Evolutionary conservation across 2,329 filamentous ascomycete species (phyloP).

Genomic region (Knufia fluminis): DNA sequence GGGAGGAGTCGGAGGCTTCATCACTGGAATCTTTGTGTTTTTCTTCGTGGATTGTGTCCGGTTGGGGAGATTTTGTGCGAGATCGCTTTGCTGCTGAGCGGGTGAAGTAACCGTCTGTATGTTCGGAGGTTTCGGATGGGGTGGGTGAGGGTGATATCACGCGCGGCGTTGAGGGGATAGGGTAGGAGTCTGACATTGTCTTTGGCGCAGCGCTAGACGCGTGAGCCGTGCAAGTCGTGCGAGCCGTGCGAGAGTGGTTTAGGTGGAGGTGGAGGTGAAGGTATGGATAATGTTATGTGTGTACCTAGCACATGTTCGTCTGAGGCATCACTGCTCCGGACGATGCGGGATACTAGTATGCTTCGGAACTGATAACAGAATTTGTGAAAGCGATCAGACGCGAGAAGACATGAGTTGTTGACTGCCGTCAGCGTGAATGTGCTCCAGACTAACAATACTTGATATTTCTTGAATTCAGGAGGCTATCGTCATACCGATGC

Average conservation of each 20-base stretch:
- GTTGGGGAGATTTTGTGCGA: constrained; percentile 43
- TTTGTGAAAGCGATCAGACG: not conserved
- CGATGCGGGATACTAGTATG: not conserved
- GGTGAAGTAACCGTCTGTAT: constrained; percentile 58
- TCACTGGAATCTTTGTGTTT: constrained; percentile 29
- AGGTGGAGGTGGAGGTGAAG: too few species aligned
- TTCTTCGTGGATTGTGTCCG: constrained; percentile 51
- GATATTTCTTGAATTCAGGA: not conserved
- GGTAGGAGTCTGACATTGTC: constrained; percentile 41
- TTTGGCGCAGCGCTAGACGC: not conserved
- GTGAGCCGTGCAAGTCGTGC: too few species aligned
- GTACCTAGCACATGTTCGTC: not conserved
- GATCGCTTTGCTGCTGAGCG: constrained; percentile 55
- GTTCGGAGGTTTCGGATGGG: constrained; percentile 49
- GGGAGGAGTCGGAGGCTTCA: constrained; percentile 45
- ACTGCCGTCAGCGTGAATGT: not conserved
- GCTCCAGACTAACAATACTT: too few species aligned
- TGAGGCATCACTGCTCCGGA: not conserved
- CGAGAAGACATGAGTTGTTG: not conserved
- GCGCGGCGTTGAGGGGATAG: constrained; percentile 68
- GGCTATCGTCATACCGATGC: constrained; percentile 2
- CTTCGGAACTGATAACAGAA: too few species aligned
- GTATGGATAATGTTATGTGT: not conserved
- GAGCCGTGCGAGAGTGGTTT: not conserved
- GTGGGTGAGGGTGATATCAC: constrained; percentile 85